Percentiles rank a stretch among this genome's conserved stretches.
phyloP scores from a whole-genome alignment of 805 yeast species.

The Teunomyces panamensis region DNA sequence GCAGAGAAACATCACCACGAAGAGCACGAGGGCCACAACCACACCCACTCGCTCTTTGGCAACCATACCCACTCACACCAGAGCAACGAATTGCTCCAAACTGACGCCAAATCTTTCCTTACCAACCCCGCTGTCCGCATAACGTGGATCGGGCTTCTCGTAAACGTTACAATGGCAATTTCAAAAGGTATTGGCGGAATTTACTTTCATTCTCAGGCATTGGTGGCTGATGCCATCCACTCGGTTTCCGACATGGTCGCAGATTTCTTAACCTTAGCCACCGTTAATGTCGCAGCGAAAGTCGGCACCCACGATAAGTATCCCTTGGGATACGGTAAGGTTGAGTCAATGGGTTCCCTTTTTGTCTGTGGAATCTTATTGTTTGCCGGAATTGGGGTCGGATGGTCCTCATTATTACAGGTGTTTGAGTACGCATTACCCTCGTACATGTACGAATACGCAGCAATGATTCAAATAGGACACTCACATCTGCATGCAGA shows the following conservation, averaged over 20 bases:
- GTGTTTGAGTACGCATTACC: constrained; percentile 69
- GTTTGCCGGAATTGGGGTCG: constrained; percentile 87
- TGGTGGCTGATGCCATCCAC: constrained; percentile 92
- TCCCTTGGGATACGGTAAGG: constrained; percentile 90
- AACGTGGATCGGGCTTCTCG: constrained; percentile 85
- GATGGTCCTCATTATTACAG: constrained; percentile 74
- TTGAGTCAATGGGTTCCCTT: constrained; percentile 88
- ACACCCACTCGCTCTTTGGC: constrained; percentile 9
- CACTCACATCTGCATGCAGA: constrained; percentile 45
- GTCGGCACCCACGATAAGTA: constrained; percentile 55
- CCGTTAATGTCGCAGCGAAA: constrained; percentile 73
- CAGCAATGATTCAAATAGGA: constrained; percentile 45
- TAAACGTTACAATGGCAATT: constrained; percentile 81
- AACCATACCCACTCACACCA: constrained; percentile 42
- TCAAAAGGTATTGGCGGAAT: constrained; percentile 89
- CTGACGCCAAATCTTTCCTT: constrained; percentile 22
- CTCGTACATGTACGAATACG: constrained; percentile 52
- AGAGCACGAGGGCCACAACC: constrained; percentile 11
- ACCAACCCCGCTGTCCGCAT: constrained; percentile 85
- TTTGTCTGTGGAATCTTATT: constrained; percentile 81
- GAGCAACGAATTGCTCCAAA: constrained; percentile 40
- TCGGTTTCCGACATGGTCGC: constrained; percentile 88
- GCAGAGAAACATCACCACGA: neutral
- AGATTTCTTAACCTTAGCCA: constrained; percentile 83
- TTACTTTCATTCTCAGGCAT: constrained; percentile 90